These are phyloP conservation scores for Lasiodiplodia sp. DNA, from an alignment of 2,329 filamentous ascomycete genomes.

Conservation along the genomic window DNA sequence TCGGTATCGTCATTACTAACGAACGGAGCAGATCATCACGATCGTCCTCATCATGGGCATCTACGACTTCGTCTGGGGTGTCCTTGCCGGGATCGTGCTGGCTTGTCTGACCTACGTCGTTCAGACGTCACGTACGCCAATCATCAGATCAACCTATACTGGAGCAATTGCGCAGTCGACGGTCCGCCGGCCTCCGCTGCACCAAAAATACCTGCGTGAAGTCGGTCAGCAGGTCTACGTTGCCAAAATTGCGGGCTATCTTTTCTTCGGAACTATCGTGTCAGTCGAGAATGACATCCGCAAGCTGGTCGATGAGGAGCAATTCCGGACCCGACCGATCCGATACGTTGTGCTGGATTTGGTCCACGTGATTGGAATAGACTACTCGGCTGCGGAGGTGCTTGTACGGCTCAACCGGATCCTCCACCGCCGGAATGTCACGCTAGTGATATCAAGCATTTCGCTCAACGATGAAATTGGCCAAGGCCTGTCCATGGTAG, in stretches of 20 bases:
- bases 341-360: slow-evolving; percentile 91
- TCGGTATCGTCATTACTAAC: slow-evolving; percentile 16
- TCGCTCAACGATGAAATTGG: slow-evolving; percentile 78
- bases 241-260: slow-evolving; percentile 88
- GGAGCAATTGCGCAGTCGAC: slow-evolving; percentile 91
- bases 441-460: slow-evolving; percentile 83
- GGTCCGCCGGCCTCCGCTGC: slow-evolving; percentile 86
- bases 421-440: slow-evolving; percentile 76
- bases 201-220: slow-evolving; percentile 83
- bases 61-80: slow-evolving; percentile 95
- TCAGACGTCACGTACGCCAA: slow-evolving; percentile 87
- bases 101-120: slow-evolving; percentile 92
- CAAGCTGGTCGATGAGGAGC: slow-evolving; percentile 79
- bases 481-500: slow-evolving; percentile 80
- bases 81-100: slow-evolving; percentile 87
- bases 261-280: slow-evolving; percentile 99
- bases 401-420: slow-evolving; percentile 92
- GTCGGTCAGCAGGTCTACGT: slow-evolving; percentile 89
- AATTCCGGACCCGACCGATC: slow-evolving; percentile 79
- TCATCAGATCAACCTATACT: slow-evolving; percentile 88
- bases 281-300: slow-evolving; percentile 91
- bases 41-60: slow-evolving; percentile 97
- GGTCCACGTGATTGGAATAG: slow-evolving; percentile 86
- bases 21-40: slow-evolving; percentile 67
- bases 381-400: slow-evolving; percentile 95